Evolutionary conservation across 2,329 filamentous ascomycete genomes (phyloP).

Genomic region (Colletotrichum viniferum): DNA sequence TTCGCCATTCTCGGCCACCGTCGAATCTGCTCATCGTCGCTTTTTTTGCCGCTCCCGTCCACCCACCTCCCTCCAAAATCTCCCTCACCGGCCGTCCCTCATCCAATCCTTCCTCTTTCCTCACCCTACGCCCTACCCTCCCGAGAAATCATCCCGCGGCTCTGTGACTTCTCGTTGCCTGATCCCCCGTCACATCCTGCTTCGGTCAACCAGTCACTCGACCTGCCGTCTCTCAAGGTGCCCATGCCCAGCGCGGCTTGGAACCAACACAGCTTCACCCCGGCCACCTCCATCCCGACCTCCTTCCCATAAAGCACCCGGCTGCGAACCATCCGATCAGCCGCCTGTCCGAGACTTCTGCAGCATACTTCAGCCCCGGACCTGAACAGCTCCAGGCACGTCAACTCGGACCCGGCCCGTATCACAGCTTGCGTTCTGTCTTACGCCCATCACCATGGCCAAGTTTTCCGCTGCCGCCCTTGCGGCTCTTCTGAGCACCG

Average conservation of each 20-base stretch:
- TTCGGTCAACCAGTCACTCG: not conserved
- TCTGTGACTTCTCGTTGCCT: not conserved
- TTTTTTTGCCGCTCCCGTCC: not conserved
- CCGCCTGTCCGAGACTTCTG: not conserved
- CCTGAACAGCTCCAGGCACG: not conserved
- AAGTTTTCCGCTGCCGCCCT: conserved; percentile 6
- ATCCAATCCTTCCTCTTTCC: not conserved
- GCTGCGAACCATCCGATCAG: not conserved
- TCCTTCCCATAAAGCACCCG: conserved; percentile 7
- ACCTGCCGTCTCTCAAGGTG: conserved; percentile 9
- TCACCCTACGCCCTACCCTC: not conserved
- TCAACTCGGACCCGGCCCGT: not conserved
- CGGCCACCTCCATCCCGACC: not conserved
- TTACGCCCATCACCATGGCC: not conserved
- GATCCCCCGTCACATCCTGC: not conserved
- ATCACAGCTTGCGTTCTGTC: not conserved
- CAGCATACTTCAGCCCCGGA: not conserved
- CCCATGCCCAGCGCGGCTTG: not conserved
- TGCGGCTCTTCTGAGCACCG: conserved; percentile 12
- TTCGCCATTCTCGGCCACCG: not conserved
- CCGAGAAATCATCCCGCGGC: not conserved
- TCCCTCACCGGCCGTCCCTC: not conserved
- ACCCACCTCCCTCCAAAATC: not conserved
- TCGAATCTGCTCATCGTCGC: not conserved
- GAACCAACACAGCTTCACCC: not conserved